phyloP scores from a whole-genome alignment of 495 filamentous ascomycete genomes.

The Clohesyomyces aquaticus region DNA sequence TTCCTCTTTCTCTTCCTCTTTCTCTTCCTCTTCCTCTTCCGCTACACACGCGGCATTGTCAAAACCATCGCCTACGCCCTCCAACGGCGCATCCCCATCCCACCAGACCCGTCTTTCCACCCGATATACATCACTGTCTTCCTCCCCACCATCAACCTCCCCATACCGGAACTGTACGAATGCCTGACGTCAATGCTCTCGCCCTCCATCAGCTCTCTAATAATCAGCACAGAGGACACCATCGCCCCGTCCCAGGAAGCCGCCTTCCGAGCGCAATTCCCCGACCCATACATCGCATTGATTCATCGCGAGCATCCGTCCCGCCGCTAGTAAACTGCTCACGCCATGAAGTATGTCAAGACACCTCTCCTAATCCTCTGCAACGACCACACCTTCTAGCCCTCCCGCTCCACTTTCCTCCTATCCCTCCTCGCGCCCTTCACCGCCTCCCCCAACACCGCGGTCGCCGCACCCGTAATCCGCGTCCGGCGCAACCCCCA shows the following conservation, averaged over 20 bases:
- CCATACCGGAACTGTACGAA: background rate
- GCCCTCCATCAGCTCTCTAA: background rate
- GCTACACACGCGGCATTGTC: background rate
- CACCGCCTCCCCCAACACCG: slow-evolving; percentile 34
- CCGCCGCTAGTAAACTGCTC: background rate
- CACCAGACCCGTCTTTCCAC: background rate
- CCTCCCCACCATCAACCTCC: background rate
- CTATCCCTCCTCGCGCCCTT: slow-evolving; percentile 38
- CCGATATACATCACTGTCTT: background rate
- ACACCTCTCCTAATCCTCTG: slow-evolving; percentile 25
- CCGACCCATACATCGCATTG: background rate
- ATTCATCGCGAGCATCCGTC: background rate
- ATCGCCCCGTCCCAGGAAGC: background rate
- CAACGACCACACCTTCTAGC: slow-evolving; percentile 42
- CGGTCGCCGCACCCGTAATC: slow-evolving; percentile 32
- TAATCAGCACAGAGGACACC: background rate
- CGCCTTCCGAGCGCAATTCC: background rate
- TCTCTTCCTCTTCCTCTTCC: background rate
- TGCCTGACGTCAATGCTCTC: background rate
- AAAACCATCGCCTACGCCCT: background rate
- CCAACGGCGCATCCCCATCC: background rate
- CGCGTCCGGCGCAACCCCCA: background rate
- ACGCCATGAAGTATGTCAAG: background rate
- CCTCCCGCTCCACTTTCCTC: slow-evolving; percentile 24
- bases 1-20: background rate